Conservation (phyloP, 768 basidiomycete species). For the Hydnum rufescens region DNA sequence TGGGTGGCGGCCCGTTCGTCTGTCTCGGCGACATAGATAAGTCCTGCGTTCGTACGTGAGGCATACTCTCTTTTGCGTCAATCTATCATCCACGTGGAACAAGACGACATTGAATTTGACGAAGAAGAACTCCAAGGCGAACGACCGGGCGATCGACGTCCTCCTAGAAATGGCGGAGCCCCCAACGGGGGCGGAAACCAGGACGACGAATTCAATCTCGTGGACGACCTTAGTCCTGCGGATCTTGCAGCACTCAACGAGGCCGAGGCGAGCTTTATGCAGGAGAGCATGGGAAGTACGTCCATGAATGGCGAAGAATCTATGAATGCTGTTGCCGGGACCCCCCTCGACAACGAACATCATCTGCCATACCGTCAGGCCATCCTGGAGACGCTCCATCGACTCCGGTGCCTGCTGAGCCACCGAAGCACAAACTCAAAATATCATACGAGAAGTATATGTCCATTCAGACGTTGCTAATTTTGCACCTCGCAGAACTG, state of each 20-base stretch:
- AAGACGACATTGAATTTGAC: constrained; percentile 96
- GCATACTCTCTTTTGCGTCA: constrained; percentile 85
- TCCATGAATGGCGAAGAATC: constrained; percentile 7
- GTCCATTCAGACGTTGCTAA: constrained; percentile 70
- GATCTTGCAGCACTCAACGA: constrained; percentile 15
- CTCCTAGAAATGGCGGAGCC: no score
- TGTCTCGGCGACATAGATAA: constrained; percentile 36
- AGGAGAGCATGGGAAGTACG: neutral
- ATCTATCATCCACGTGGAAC: constrained; percentile 98
- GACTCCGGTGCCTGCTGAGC: constrained; percentile 17
- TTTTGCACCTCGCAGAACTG: constrained; percentile 56
- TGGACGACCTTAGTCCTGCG: constrained; percentile 33
- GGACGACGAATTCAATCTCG: constrained; percentile 40
- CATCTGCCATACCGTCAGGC: constrained; percentile 18
- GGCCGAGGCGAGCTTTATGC: constrained; percentile 18
- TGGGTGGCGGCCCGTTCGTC: neutral
- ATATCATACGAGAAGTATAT: constrained; percentile 96
- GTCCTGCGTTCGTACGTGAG: constrained; percentile 83
- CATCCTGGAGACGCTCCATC: constrained; percentile 13
- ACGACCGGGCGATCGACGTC: constrained; percentile 17
- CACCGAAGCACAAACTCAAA: constrained; percentile 48
- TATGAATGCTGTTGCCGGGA: constrained; percentile 14
- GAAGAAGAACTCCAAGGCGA: constrained; percentile 60
- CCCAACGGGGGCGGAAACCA: constrained; percentile 16
- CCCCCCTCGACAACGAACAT: constrained; percentile 10